Percentiles rank a stretch among this genome's conserved stretches.
Evolutionary conservation across 768 basidiomycete genomes (phyloP).

Genomic region (Hirschioporus abietinus): DNA sequence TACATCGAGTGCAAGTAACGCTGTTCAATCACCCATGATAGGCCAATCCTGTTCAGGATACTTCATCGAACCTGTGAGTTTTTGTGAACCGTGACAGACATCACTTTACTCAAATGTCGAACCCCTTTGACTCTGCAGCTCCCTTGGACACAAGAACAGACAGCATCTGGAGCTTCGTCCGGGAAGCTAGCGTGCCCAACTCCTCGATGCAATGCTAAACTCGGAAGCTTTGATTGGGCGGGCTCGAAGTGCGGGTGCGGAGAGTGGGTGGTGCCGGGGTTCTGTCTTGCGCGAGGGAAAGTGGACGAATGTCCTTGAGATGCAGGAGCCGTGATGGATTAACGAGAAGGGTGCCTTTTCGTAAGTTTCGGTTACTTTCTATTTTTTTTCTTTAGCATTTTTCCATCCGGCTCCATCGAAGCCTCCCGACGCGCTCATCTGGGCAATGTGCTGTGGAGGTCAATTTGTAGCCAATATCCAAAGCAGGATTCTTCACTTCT

Average conservation of each 20-base stretch:
- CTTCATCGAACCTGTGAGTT: constrained; percentile 88
- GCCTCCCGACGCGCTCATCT: neutral
- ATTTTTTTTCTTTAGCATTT: neutral
- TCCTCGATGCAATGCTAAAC: constrained; percentile 81
- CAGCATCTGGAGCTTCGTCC: constrained; percentile 64
- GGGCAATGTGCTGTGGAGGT: neutral
- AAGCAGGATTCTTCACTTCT: neutral
- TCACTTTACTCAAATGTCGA: neutral
- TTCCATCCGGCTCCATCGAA: neutral
- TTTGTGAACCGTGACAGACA: neutral
- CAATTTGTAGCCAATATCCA: neutral
- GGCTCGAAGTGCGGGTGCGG: neutral
- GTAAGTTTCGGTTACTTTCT: neutral
- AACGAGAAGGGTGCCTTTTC: neutral
- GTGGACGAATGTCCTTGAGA: neutral
- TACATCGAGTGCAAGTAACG: neutral
- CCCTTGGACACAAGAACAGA: constrained; percentile 91
- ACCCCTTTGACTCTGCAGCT: constrained; percentile 45
- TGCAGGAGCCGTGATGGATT: neutral
- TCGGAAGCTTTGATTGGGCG: constrained; percentile 48
- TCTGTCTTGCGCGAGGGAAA: neutral
- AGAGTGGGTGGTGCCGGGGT: constrained; percentile 2
- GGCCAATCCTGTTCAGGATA: constrained; percentile 93
- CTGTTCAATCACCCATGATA: constrained; percentile 27
- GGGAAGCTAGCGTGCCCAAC: constrained; percentile 95